phyloP scores from a whole-genome alignment of 2,329 filamentous ascomycete species.

The Colletotrichum sp. region DNA sequence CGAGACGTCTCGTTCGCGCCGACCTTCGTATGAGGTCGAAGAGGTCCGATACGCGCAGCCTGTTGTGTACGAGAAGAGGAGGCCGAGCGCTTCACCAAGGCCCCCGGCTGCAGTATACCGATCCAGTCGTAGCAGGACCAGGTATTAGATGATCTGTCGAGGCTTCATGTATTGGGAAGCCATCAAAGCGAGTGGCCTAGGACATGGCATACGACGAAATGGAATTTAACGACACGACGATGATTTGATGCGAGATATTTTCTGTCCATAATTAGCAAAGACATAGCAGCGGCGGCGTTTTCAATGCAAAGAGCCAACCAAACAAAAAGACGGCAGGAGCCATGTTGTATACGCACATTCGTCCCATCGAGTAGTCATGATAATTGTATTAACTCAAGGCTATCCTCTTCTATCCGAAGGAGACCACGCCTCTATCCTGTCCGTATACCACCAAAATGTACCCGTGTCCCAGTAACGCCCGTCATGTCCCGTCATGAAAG shows the following conservation, averaged over 20 bases:
- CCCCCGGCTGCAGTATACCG: slow-evolving; percentile 5
- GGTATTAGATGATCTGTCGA: background rate
- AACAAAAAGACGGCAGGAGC: background rate
- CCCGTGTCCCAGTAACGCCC: slow-evolving; percentile 1
- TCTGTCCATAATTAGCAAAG: background rate
- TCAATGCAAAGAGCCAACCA: background rate
- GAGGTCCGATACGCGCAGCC: slow-evolving; percentile 20
- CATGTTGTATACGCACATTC: background rate
- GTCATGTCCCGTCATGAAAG: background rate
- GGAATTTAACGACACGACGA: background rate
- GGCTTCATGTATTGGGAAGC: background rate
- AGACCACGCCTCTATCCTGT: background rate
- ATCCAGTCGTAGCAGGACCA: slow-evolving; percentile 11
- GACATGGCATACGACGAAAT: background rate
- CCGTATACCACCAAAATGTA: background rate
- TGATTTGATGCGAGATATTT: background rate
- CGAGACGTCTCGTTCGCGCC: slow-evolving; percentile 10
- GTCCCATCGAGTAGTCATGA: background rate
- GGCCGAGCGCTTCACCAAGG: slow-evolving; percentile 2
- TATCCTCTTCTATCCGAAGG: background rate
- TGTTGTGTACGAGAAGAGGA: slow-evolving; percentile 12
- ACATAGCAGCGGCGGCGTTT: background rate
- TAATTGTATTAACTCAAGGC: slow-evolving; percentile 9
- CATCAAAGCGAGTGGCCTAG: background rate
- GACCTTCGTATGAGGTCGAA: slow-evolving; percentile 11